These are phyloP conservation scores for Gonapodya sp. DNA, from an alignment of 192 early-diverging fungal species.

Conservation along the genomic window DNA sequence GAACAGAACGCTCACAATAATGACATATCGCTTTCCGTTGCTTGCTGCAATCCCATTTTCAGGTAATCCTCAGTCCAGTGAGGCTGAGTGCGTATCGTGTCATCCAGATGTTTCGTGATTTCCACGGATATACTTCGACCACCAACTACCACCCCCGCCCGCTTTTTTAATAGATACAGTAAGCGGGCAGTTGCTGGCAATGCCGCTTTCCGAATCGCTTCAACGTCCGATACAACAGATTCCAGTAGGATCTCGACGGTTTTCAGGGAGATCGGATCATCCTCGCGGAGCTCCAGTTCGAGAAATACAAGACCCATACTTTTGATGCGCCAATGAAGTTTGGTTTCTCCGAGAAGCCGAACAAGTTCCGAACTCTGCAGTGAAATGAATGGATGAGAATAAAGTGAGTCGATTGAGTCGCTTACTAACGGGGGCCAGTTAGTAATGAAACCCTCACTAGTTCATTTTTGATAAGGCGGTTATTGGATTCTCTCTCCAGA, in stretches of 20 bases:
- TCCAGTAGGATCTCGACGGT: conserved; percentile 47
- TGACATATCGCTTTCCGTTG: no score
- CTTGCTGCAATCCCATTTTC: no score
- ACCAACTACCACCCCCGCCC: conserved; percentile 24
- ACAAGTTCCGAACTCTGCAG: conserved; percentile 31
- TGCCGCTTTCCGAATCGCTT: conserved; percentile 58
- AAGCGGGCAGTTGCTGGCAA: conserved; percentile 48
- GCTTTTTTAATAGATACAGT: conserved; percentile 61
- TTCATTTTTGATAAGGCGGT: not conserved
- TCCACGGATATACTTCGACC: not conserved
- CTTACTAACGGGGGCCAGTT: not conserved
- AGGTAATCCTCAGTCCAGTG: not conserved
- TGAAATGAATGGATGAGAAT: not conserved
- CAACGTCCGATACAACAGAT: conserved; percentile 59
- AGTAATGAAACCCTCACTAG: not conserved
- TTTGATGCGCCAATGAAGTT: conserved; percentile 73
- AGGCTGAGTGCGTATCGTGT: not conserved
- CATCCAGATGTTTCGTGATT: not conserved
- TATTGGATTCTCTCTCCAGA: not conserved
- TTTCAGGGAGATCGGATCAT: conserved; percentile 41
- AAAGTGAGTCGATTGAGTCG: no score
- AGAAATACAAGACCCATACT: conserved; percentile 72
- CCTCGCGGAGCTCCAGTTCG: conserved; percentile 55
- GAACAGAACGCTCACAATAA: no score
- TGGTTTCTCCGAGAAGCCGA: conserved; percentile 43